Evolutionary conservation across 2,329 filamentous ascomycete species (phyloP), one percentile per base, ranked within the genome.

Genomic region (Neofusicoccum laricinum): DNA sequence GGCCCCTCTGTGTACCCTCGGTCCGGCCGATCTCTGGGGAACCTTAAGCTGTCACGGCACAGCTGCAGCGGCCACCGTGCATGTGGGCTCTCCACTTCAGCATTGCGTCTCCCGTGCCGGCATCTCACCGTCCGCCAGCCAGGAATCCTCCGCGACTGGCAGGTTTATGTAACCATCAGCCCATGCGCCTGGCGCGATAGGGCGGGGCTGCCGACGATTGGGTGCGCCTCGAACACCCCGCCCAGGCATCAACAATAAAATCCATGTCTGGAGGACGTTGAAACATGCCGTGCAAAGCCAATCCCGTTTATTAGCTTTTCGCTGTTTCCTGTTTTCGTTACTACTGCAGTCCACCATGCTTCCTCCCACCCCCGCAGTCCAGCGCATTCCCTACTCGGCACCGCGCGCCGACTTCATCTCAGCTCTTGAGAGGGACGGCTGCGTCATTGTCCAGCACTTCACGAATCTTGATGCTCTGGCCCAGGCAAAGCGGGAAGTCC

Each of bases 401-500:
- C 65, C 67, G 6, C 64, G 58, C 2, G 53, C 65, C 17, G 49
- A 48, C 34, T 76, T 77, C 68, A 71, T 76, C 62, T 67, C 71
- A 7, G 73, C 74, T 1, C 61, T 76, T 25, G 72, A 77, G 65
- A 65, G 69, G 50, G 72, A 77, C 65, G 74, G 75, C 21, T 75
- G 74, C 43, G 75, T 75, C 8, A 71, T 77, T 40, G 67, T 77
- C 30, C 68, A 70, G 25, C 70, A 73, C 61, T 77, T 76, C 63
- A 73, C 75, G 2, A 66, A 70, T 45, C 43, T 65, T 14, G 66
- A 69, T 5, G 68, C 68, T 10, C 50, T 77, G 17, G 71, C 68
- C 30, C 58, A 72, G 34, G 75, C 74, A 5, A 66, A 72, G 34
- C 53, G 65, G 62, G 68, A 74, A 70, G 51, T 73, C 53, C 66